Conservation (phyloP, 768 basidiomycete genomes). For the Gymnopilus junonius region DNA sequence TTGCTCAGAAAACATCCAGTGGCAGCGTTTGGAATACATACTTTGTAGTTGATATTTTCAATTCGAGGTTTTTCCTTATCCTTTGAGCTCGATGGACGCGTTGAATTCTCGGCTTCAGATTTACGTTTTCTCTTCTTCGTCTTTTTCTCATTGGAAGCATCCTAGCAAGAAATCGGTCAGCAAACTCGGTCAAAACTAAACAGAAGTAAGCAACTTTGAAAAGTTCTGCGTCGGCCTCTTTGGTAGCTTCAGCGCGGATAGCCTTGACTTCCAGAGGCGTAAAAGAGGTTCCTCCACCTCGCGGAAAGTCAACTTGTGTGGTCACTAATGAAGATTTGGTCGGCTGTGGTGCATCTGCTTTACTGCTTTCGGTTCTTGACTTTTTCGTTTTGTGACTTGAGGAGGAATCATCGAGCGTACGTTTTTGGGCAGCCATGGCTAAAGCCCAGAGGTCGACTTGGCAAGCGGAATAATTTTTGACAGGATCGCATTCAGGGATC, state of each 20-base stretch:
- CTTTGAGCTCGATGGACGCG: slow-evolving; percentile 42
- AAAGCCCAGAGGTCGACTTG: slow-evolving; percentile 3
- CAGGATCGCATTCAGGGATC: slow-evolving; percentile 28
- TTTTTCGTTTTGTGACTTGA: slow-evolving; percentile 63
- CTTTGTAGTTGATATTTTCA: slow-evolving; percentile 95
- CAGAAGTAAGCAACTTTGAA: slow-evolving; percentile 49
- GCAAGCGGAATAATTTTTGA: slow-evolving; percentile 28
- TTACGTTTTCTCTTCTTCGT: slow-evolving; percentile 54
- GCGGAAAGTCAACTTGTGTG: slow-evolving; percentile 92
- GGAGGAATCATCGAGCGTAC: slow-evolving; percentile 57
- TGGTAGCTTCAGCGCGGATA: slow-evolving; percentile 80
- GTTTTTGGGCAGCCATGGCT: slow-evolving; percentile 61
- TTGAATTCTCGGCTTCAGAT: slow-evolving; percentile 39
- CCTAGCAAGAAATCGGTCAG: slow-evolving; percentile 30
- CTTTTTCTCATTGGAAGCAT: slow-evolving; percentile 44
- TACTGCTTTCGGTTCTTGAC: slow-evolving; percentile 47
- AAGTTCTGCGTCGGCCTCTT: slow-evolving; percentile 83
- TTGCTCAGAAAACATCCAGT: neutral
- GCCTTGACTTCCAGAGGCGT: slow-evolving; percentile 90
- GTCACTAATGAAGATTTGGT: slow-evolving; percentile 35
- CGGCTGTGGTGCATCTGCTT: slow-evolving; percentile 16
- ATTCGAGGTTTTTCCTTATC: slow-evolving; percentile 68
- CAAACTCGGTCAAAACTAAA: neutral
- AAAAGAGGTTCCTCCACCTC: slow-evolving; percentile 89
- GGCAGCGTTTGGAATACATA: slow-evolving; percentile 28